phyloP scores from a whole-genome alignment of 257 asterid genomes.

The Przewalskia tangutica region DNA sequence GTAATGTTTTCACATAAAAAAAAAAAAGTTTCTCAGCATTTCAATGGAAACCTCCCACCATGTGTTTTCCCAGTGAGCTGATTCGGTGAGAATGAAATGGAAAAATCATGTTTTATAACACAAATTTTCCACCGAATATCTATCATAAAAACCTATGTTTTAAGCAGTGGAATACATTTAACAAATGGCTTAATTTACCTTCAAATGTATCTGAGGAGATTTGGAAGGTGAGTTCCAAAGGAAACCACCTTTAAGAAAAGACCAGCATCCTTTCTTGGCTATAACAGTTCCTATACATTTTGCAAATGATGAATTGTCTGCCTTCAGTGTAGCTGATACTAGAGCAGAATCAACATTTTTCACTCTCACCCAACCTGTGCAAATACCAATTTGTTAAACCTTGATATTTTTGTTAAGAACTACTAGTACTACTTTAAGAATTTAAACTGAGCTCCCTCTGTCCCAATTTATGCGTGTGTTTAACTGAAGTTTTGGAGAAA shows the following conservation, averaged over 20 bases:
- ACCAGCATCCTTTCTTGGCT: conserved; percentile 48
- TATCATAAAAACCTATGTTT: too few species aligned
- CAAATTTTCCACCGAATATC: too few species aligned
- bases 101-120: too few species aligned
- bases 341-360: conserved; percentile 24
- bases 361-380: conserved; percentile 52
- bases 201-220: conserved; percentile 22
- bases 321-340: conserved; percentile 25
- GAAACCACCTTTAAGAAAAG: conserved; percentile 65
- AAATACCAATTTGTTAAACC: not conserved
- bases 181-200: conserved; percentile 10
- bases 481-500: too few species aligned
- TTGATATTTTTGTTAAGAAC: too few species aligned
- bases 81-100: too few species aligned
- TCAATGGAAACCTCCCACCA: too few species aligned
- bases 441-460: not conserved
- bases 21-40: too few species aligned
- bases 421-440: not conserved
- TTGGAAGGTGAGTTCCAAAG: conserved; percentile 23
- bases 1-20: too few species aligned
- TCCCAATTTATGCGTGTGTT: too few species aligned
- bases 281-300: conserved; percentile 38
- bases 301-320: conserved; percentile 23
- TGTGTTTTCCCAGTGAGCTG: too few species aligned
- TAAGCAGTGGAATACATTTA: too few species aligned